phyloP scores from a whole-genome alignment of 306 rosid species.

The Ormosia emarginata region DNA sequence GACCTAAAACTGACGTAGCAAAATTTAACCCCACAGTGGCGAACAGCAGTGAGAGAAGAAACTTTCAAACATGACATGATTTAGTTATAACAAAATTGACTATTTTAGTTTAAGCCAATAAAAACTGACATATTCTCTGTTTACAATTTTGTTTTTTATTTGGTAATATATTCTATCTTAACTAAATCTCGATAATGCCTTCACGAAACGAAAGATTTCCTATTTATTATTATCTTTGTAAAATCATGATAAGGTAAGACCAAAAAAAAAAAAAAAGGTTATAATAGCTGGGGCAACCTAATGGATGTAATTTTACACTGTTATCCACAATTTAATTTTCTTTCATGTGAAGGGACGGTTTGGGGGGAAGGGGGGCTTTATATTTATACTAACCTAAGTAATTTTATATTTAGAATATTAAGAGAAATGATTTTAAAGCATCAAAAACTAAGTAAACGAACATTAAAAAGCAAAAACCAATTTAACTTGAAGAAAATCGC shows the following conservation, averaged over 20 bases:
- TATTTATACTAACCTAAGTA: neutral
- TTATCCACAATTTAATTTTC: neutral
- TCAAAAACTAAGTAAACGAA: neutral
- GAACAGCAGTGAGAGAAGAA: conserved; percentile 14
- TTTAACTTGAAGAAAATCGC: neutral
- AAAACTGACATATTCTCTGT: neutral
- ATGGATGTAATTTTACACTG: neutral
- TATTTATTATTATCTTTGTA: neutral
- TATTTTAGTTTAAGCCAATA: conserved; percentile 19
- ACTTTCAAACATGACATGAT: conserved; percentile 26
- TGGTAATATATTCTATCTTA: neutral
- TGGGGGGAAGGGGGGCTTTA: neutral
- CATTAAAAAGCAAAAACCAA: neutral
- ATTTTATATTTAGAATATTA: neutral
- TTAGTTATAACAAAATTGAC: conserved; percentile 30
- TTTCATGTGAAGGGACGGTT: neutral
- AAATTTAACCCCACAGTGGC: conserved; percentile 18
- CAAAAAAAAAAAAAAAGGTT: neutral
- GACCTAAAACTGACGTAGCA: conserved; percentile 6
- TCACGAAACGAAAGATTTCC: neutral
- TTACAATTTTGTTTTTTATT: neutral
- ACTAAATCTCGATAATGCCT: neutral
- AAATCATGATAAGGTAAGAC: neutral
- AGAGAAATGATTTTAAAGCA: neutral
- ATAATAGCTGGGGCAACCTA: neutral